Evolutionary conservation across 1,284 basidiomycete species (phyloP), one percentile per base, ranked within the genome.

Genomic region (Rhodotorula mucilaginosa): DNA sequence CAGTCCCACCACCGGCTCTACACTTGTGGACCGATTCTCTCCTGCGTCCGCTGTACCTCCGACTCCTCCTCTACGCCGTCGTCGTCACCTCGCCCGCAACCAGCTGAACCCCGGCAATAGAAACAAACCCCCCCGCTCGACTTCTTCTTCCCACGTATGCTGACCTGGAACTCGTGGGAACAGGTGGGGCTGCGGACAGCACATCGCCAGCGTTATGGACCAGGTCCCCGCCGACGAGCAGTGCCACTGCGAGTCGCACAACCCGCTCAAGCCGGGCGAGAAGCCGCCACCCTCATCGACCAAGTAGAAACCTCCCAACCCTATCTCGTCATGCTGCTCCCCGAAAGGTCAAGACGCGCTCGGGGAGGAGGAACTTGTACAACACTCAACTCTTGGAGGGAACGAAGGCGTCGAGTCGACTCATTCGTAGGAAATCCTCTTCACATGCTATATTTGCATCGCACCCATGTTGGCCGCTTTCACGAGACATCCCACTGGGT

Each of bases 111-210:
- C 39, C 58, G 54, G 54, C 54, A 56, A 56, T 56, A 56, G 54
- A 59, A 34, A 26, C 58, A 13, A 34, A 6, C 15, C 19, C 21
- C 44, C 1, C 39, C 16, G 15, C 39, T 44, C 21, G 21, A 19
- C 44, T 34, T 34, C 10, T 15, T 31, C 29, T 29, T 34, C 26
- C 21, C 47, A 16, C 60, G 12, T 29, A 19, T 15, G 31, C 48
- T 51, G 48, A 49, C 49, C n/a, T 16, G 19, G 51, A 23, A 15
- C 23, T 23, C 29, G 31, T 12, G 4, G 29, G 7, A 8, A 19
- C 61, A 63, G 64, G 68, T 69, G 63, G 63, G 68, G 68, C 10
- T 69, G 68, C 59, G 68, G 68, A 10, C 13, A 48, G 18, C 68
- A 69, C 64, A 69, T 64, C 29, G 21, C n/a, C n/a, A n/a, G 59